Evolutionary conservation across 441 rosid species (phyloP), one percentile per base, ranked within the genome.

Genomic region (Erodium texanum): DNA sequence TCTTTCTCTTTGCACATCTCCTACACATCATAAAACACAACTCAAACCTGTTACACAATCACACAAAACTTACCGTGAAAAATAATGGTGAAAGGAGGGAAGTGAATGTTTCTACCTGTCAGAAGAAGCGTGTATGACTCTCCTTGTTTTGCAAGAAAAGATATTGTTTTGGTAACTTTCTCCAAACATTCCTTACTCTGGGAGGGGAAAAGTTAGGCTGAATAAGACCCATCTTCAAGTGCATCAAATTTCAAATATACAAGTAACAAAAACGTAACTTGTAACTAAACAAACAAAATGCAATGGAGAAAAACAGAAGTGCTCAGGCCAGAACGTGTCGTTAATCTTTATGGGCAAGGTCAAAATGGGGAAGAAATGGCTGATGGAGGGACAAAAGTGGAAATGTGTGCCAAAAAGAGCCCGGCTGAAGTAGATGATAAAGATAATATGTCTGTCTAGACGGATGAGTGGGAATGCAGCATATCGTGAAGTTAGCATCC

Each of bases 131-230:
- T 68, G 75, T 70, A 62, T 20, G 84, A 77, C 32, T 82, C 73
- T 23, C 67, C 79, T 2, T 87, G 85, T 23, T 27, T 79, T 1
- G 87, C 80, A 6, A 93, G 97, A 80, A 81, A 82, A 10, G 85
- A 77, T 71, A 87, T 65, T 24, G 98, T 85, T 73, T 82, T 79
- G 45, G 83, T 62, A 73, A 90, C 87, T 75, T 88, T 89, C 74
- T 90, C 94, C 77, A 93, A 67, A 67, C 98, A 93, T 75, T 93
- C 96, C 73, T 71, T 73, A 77, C 98, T 93, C 97, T 90, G 87
- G 71, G 71, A 78, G 48, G 76, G 76, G 11, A 78, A 38, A 69
- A 38, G 76, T 56, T 52, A 3, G 6, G 59, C 5, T 52, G 22
- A 52, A 52, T 52, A 52, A 52, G 23, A 52, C 2, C 58, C 56